Base-by-base conservation (phyloP, 2,329 filamentous ascomycete species). In the Dothiorella sarmentorum region DNA sequence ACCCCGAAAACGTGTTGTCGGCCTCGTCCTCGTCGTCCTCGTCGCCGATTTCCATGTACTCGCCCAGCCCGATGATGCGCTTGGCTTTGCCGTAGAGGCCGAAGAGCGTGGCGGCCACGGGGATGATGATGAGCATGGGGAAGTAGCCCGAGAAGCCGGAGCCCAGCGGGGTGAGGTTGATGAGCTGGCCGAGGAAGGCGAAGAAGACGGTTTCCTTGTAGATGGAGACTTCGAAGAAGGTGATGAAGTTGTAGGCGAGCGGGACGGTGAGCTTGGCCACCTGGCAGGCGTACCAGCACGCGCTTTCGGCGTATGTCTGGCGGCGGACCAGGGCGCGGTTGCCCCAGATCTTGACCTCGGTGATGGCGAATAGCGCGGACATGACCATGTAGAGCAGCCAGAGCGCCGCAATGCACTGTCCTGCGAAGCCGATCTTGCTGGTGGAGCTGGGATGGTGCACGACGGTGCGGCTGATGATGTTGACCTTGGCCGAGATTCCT, bases 301-400 rank as follows among this genome's bases (percentile, higher is more conserved):
- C 94, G 51, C 88, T 91, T 71, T 97, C 94, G 61, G 90, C 86
- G 60, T 95, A 93, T 0, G 94, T 99, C 69, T 96, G 94, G 59
- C 94, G 86, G 60, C 85, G 85, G 45, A 97, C 93, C 5, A 99
- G 80, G 0, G 94, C 93, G 31, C 94, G 86, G 49, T 95, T 94
- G 59, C 94, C 89, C 94, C 94, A 99, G n/a, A 97, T 91, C 68
- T 94, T 95, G 66, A 96, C 90, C 69, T 96, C 91, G 13, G 88
- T 91, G 68, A 99, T 87, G 7, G 91, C 92, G 59, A 85, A 89
- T 52, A 97, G 83, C 4, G 94, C 91, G 45, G 91, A 91, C 13
- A 89, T 81, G 71, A 90, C 96, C 94, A 99, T 99, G 78, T 99
- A 99, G 59, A 92, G 80, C 61, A 99, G 87, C 94, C 94, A 99